Base-by-base conservation (phyloP, 2,329 filamentous ascomycete genomes). In the Fusarium tricinctum region DNA sequence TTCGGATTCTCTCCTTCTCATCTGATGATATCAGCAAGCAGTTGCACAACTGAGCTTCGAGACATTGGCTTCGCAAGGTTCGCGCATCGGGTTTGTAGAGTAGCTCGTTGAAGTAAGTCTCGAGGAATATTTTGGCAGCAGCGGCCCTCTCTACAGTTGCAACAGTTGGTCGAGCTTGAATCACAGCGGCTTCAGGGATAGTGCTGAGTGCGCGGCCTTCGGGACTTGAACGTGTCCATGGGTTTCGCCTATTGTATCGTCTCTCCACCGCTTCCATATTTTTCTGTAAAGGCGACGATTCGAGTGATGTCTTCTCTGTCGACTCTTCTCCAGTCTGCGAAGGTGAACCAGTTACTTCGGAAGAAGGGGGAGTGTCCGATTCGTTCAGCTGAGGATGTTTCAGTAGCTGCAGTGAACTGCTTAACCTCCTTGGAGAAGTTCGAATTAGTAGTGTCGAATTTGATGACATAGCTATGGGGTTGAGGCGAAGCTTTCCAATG, bases 91-190 rank as follows among this genome's bases (percentile, higher is more conserved):
- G 80, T 4, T 81, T 81, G 26, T 82, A 82, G 4, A 93, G 82
- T 9, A 93, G 77, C n/a, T 88, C 82, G 71, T 94, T 91, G 81
- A 92, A 97, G 73, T 94, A 88, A 0, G 89, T 93, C 78, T 98
- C 96, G 12, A 98, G 85, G 72, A 89, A 97, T 20, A 97, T 88
- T 77, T 97, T 97, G 43, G 93, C 91, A 0, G 92, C 91, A 0
- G 93, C 89, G 4, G 90, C 88, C 63, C 87, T 89, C 79, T 98
- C 95, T 0, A 93, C 90, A 0, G 94, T 97, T 26, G 72, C 44
- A 13, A 81, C 74, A 0, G 80, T 80, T 6, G 80, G 80, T 33
- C 70, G 71, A 12, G 72, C 64, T 12, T 67, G 67, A 33, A 74
- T 58, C 2, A 67, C 55, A 5, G 68, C 63, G n/a, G 69, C 66